phyloP scores from a whole-genome alignment of 1,284 basidiomycete genomes.

The Ceratobasidium theobromae region DNA sequence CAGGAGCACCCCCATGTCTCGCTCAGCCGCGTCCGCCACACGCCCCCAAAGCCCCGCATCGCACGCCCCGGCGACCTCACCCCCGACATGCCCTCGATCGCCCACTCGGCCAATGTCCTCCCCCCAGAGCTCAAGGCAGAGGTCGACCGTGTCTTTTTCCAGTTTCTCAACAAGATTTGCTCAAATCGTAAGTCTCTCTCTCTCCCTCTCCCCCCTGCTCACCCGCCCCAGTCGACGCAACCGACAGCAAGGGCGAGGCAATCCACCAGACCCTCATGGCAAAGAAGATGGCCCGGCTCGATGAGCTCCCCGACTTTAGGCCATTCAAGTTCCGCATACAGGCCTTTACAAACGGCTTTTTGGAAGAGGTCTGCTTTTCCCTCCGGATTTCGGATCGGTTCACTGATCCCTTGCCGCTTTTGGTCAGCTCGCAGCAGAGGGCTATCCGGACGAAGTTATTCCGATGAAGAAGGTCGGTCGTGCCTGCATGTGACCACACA shows the following conservation, averaged over 20 bases:
- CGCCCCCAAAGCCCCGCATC: slow-evolving; percentile 8
- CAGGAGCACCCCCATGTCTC: slow-evolving; percentile 18
- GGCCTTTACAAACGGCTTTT: slow-evolving; percentile 95
- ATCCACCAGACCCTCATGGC: slow-evolving; percentile 99
- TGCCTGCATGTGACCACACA: slow-evolving; percentile 33
- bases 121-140: slow-evolving; percentile 77
- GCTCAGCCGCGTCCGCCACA: not conserved
- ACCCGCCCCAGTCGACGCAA: slow-evolving; percentile 89
- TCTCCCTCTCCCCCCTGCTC: too few species aligned
- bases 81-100: not conserved
- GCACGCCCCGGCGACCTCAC: slow-evolving; percentile 6
- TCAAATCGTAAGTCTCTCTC: slow-evolving; percentile 89
- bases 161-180: slow-evolving; percentile 86
- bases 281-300: slow-evolving; percentile 84
- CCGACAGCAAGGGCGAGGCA: slow-evolving; percentile 91
- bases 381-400: slow-evolving; percentile 20
- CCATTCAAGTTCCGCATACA: slow-evolving; percentile 99
- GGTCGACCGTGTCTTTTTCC: slow-evolving; percentile 89
- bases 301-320: slow-evolving; percentile 94
- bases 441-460: slow-evolving; percentile 82
- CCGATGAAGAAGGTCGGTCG: slow-evolving; percentile 79
- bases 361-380: slow-evolving; percentile 73
- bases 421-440: slow-evolving; percentile 67
- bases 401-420: slow-evolving; percentile 27
- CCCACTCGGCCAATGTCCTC: slow-evolving; percentile 55